These are phyloP conservation scores for Lasiodiplodia theobromae DNA, from an alignment of 2,329 filamentous ascomycete genomes.

Conservation along the genomic window DNA sequence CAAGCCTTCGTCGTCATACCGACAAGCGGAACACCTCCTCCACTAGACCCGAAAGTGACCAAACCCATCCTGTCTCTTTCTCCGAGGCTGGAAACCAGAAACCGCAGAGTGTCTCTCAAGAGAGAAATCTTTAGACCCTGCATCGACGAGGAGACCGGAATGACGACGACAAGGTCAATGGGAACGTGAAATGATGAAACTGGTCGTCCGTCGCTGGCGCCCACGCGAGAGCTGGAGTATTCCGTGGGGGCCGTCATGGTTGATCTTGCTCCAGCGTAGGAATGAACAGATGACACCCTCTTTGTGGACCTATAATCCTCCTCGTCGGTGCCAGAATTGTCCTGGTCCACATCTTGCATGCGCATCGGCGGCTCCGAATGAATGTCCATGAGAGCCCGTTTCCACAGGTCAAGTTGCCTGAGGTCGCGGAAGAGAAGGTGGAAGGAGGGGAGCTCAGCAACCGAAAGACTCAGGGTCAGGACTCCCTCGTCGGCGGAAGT, in stretches of 20 bases:
- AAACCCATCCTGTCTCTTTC: slow-evolving; percentile 96
- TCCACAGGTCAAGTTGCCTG: slow-evolving; percentile 87
- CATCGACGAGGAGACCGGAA: slow-evolving; percentile 98
- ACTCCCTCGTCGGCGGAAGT: slow-evolving; percentile 75
- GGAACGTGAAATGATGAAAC: slow-evolving; percentile 78
- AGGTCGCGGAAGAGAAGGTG: slow-evolving; percentile 88
- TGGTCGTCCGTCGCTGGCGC: slow-evolving; percentile 53
- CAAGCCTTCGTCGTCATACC: slow-evolving; percentile 97
- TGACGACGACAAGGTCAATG: slow-evolving; percentile 93
- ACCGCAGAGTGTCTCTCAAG: slow-evolving; percentile 87
- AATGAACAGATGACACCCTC: slow-evolving; percentile 82
- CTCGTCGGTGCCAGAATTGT: slow-evolving; percentile 84
- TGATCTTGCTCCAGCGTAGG: slow-evolving; percentile 83
- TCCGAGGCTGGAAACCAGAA: slow-evolving; percentile 87
- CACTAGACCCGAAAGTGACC: slow-evolving; percentile 94
- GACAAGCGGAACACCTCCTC: slow-evolving; percentile 92
- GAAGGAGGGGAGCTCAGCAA: slow-evolving; percentile 90
- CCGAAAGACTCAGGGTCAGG: slow-evolving; percentile 87
- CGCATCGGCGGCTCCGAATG: slow-evolving; percentile 68
- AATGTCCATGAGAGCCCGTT: slow-evolving; percentile 83
- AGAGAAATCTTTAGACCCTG: slow-evolving; percentile 98
- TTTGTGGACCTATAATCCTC: slow-evolving; percentile 75
- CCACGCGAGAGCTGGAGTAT: slow-evolving; percentile 51
- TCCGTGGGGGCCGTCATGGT: slow-evolving; percentile 73
- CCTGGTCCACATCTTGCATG: slow-evolving; percentile 77